Evolutionary conservation across 768 basidiomycete species (phyloP), one percentile per base, ranked within the genome.

Genomic region (Podaxis mareebaensis): DNA sequence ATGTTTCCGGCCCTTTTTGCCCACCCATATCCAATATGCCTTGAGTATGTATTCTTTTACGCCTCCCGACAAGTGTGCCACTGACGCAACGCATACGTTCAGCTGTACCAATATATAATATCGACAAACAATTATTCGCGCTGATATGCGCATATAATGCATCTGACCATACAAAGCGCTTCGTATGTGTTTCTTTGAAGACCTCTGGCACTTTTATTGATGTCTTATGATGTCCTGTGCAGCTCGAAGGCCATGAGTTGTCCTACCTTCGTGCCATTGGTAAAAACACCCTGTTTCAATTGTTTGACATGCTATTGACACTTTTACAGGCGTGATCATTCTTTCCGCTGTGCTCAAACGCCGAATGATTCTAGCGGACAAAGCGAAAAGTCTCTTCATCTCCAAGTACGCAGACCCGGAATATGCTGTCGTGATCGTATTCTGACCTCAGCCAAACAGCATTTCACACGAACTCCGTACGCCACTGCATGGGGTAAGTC

Each of bases 101-200:
- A 93, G 93, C 88, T 61, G 95, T 96, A 5, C 95, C 95, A 5
- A 90, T 96, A 55, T 96, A 92, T 74, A 95, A 96, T 67, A 87
- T 96, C 58, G 93, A 96, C 76, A 92, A 94, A 76, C 85, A 90
- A 56, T 93, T 95, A 11, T 96, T 97, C 68, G 93, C 93, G 6
- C 73, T 97, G 69, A 80, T 98, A 20, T 95, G 93, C 67, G 94
- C 93, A 4, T 96, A 95, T 75, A 97, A 95, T 74, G 89, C 89
- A 0, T 87, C 87, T 12, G 87, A 91, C 60, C 86, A 92, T 63
- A 83, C 85, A 1, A 91, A 89, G 70, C 90, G 92, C 68, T 95
- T 90, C 74, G 92, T 93, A 71, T 74, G 86, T 72, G 38, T 38
- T 53, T 46, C 51, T 56, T 36, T 33, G 53, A n/a, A 30, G 33